These are phyloP conservation scores for Sugiyamaella qingdaonensis DNA, from an alignment of 805 yeast genomes.

Conservation along the genomic window DNA sequence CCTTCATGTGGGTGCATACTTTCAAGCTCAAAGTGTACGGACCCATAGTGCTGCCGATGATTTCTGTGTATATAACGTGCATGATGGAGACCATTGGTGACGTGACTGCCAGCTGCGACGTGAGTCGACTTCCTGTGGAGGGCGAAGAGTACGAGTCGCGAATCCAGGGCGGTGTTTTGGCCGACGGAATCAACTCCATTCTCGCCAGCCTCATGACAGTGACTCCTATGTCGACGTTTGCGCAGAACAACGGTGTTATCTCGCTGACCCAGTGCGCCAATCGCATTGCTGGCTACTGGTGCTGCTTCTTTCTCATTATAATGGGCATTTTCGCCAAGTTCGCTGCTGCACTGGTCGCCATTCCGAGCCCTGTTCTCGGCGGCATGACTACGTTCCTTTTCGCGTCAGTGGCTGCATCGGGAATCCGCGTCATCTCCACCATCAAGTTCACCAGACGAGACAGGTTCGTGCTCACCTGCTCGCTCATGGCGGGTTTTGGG, in stretches of 20 bases:
- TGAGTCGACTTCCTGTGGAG: constrained; percentile 77
- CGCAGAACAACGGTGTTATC: constrained; percentile 94
- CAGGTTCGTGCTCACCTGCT: constrained; percentile 64
- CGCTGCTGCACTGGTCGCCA: constrained; percentile 83
- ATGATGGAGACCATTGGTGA: constrained; percentile 96
- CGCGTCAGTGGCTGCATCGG: constrained; percentile 73
- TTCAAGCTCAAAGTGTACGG: constrained; percentile 74
- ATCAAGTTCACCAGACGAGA: constrained; percentile 62
- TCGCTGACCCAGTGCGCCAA: constrained; percentile 90
- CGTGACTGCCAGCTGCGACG: constrained; percentile 90
- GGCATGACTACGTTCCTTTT: constrained; percentile 82
- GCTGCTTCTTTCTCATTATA: constrained; percentile 70
- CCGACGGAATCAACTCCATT: constrained; percentile 80
- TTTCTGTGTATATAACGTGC: constrained; percentile 75
- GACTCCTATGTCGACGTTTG: constrained; percentile 90
- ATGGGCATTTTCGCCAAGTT: constrained; percentile 89
- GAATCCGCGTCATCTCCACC: constrained; percentile 58
- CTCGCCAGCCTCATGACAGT: constrained; percentile 74
- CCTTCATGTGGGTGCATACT: constrained; percentile 85
- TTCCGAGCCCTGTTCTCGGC: constrained; percentile 76
- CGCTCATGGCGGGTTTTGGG: constrained; percentile 63
- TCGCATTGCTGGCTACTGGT: constrained; percentile 74
- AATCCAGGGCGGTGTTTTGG: constrained; percentile 88
- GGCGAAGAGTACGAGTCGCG: constrained; percentile 79
- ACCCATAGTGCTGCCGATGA: constrained; percentile 78